Evolutionary conservation across 2,329 filamentous ascomycete species (phyloP), one percentile per base, ranked within the genome.

Genomic region (Hypomyces rosellus): DNA sequence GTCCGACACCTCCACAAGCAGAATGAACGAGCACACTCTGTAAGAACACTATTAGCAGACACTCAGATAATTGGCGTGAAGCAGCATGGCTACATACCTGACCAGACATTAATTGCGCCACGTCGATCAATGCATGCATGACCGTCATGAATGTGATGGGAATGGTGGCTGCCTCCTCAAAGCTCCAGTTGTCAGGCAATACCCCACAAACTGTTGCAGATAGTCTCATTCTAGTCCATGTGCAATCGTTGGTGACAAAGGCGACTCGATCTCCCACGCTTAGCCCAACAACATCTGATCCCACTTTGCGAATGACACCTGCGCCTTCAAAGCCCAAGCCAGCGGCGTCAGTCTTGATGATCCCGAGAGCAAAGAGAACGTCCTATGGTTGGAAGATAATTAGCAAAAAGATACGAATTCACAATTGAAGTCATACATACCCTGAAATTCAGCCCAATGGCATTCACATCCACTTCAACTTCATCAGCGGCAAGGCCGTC

Each of bases 1-100:
- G 54, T 1, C 69, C 69, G 3, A 69, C 60, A 7, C 63, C 65
- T 12, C 65, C 67, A 9, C 55, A 57, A 6, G 59, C 67, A 2
- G 57, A 54, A 47, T 71, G 68, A 30, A 71, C 66, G 1, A 71
- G 61, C 5, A 71, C 57, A 30, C 25, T 30, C 25, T 30, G 25
- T 30, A 8, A 30, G 9, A 2, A 30, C 6, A 30, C 25, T 30
- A 6, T 30, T 11, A 30, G 25, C 9, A 30, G 25, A 30, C 25
- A 30, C 9, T 30, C 25, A 6, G 9, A 30, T 30, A 11, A 30
- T 30, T 7, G 25, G 2, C 25, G 9, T 11, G 25, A 30, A 30
- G 25, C 25, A 30, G 6, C 25, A 30, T 11, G 25, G 25, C 25
- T 30, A 30, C 25, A 30, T 6, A 54, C 53, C 51, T 69, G 45